Evolutionary conservation across 768 basidiomycete species (phyloP), one percentile per base, ranked within the genome.

Genomic region (Lactarius akahatsu): DNA sequence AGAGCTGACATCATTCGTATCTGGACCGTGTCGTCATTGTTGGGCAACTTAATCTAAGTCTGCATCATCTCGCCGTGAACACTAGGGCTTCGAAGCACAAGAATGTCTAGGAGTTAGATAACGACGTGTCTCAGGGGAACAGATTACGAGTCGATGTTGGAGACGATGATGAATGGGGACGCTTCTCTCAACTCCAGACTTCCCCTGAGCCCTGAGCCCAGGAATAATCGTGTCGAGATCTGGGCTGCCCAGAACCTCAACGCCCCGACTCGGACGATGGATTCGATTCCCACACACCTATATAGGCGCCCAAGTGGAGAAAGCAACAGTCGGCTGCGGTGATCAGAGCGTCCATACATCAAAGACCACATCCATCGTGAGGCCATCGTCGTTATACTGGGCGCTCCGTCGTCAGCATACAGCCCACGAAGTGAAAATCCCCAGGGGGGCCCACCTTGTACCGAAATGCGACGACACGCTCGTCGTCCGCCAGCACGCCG

Each of bases 401-500:
- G 50, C 23, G 23, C 23, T 26, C 50, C 50, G 50, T 52, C 23
- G 2, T 52, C 50, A 52, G 23, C 50, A 50, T 23, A 50, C 23
- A 26, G 47, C 23, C 47, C 45, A 10, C n/a, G 4, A 23, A 26
- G 9, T 13, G 15, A 15, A 28, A 40, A 40, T 40, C 10, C 6
- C 38, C 38, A 13, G 36, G 36, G 9, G 32, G 10, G 20, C 55
- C 18, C 23, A 57, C 62, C 16, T 56, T 11, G 30, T 56, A 57
- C 41, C 55, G 30, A 15, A 63, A 23, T 10, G n/a, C 55, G 16
- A 57, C 55, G 30, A 63, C 26, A 30, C 40, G 62, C 30, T 63
- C 62, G 20, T 63, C 55, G 28, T 63, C 62, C 55, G 62, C 62
- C 41, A 63, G 10, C 32, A 63, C 36, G 3, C 40, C 50, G 10